Base-by-base conservation (phyloP, 163 green algal genomes). In the Chlorella variabilis region DNA sequence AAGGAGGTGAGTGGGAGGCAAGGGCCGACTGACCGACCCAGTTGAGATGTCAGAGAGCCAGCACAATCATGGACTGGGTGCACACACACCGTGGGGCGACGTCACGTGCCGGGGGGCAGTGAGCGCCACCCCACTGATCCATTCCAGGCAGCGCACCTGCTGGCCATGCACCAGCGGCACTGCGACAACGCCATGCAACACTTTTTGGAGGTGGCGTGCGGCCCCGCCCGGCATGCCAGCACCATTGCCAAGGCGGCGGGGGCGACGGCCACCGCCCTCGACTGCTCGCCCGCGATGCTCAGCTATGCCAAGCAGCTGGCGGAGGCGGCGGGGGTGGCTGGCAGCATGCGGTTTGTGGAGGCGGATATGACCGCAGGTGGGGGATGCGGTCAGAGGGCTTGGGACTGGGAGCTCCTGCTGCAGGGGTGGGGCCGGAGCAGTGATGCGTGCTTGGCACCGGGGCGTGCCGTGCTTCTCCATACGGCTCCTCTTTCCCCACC, bases 191-290 rank as follows among this genome's bases (percentile, higher is more conserved):
- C 59, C 9, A 23, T 87, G 20, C 4, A 21, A 2, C 61, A 74
- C 15, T 84, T 85, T 34, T 21, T 87, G 49, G 83, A 87, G n/a
- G 27, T 87, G n/a, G 83, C 77, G 5, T 80, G 77, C 42, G 83
- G 83, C 13, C 83, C 83, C 3, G 83, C 83, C 9, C 77, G 71
- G 20, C 83, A 87, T 9, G 51, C 56, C 38, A 62, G 75, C 18
- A 21, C 76, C 17, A 54, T 85, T 5, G 69, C 77, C 8, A 25
- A 70, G 20, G n/a, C 77, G 0, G 36, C 67, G 15, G 69, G 70
- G 2, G 45, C 29, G 4, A 20, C n/a, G 1, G 75, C 48, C 27
- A 70, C 49, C 0, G 83, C 59, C 0, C 8, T 87, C n/a, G 83
- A 87, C 56, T 1, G 74, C 2, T 85, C 83, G 2, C 42, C 42